phyloP scores from a whole-genome alignment of 1,139 yeast species.

The Kluyveromyces marxianus region DNA sequence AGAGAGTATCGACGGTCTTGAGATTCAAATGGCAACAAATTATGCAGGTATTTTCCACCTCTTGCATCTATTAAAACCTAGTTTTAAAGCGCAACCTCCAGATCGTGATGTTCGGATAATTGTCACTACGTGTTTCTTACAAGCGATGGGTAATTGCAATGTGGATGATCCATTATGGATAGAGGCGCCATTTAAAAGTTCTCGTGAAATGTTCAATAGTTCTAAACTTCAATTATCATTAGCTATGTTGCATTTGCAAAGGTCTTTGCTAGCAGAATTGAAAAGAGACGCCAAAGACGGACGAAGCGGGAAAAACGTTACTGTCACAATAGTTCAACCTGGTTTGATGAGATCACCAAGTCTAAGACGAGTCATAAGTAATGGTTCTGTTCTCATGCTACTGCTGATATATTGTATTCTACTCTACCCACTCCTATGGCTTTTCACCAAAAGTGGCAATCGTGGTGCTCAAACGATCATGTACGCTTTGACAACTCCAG shows the following conservation, averaged over 20 bases:
- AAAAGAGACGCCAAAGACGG: constrained; percentile 33
- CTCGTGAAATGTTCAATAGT: constrained; percentile 76
- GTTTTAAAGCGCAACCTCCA: constrained; percentile 81
- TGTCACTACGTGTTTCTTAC: constrained; percentile 67
- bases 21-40: constrained; percentile 74
- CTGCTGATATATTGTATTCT: constrained; percentile 49
- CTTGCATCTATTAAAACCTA: constrained; percentile 69
- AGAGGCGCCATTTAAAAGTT: constrained; percentile 48
- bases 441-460: constrained; percentile 62
- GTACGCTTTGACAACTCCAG: constrained; percentile 67
- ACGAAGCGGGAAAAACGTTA: constrained; percentile 64
- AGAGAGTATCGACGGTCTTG: constrained; percentile 74
- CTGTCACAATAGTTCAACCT: constrained; percentile 78
- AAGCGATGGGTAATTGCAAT: constrained; percentile 62
- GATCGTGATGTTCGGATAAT: constrained; percentile 87
- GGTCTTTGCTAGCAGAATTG: constrained; percentile 39
- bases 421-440: constrained; percentile 74
- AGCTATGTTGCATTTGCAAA: constrained; percentile 70
- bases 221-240: constrained; percentile 70
- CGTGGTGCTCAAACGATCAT: constrained; percentile 78
- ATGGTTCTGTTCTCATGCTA: constrained; percentile 72
- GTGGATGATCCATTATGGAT: constrained; percentile 62
- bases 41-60: constrained; percentile 77
- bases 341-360: constrained; percentile 87
- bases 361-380: constrained; percentile 66